Base-by-base conservation (phyloP, 192 early-diverging fungal species). In the Coemansia erecta region DNA sequence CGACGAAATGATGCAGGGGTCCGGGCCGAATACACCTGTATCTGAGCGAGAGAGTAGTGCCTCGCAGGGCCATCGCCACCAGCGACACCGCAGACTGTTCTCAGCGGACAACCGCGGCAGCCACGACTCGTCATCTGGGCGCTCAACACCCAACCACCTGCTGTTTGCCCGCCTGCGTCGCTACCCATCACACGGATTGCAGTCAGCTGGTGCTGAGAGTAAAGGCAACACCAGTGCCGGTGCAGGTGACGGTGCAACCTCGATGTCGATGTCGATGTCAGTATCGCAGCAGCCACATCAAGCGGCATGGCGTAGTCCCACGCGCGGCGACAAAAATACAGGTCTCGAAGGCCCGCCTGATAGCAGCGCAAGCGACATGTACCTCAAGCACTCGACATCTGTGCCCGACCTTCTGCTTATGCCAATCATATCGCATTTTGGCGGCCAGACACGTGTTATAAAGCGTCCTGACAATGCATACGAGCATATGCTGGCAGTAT, bases 121-220 rank as follows among this genome's bases (percentile, higher is more conserved):
- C 28, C 28, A 70, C 1, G 73, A 63, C 11, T 69, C 60, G 1
- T 70, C 66, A 3, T 76, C 73, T 0, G 73, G 73, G 3, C 60
- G 54, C n/a, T 76, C 73, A 10, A 70, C 73, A 10, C 63, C 73
- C 21, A 59, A 45, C 15, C 54, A 58, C 17, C 26, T 57, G 19
- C 37, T 64, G 10, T 75, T 69, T 24, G 50, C 73, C 17, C 45
- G 49, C 21, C 31, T 64, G 13, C 66, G 35, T 15, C 55, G 21
- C 50, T 44, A 59, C 17, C 44, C 46, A 17, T 63, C 68, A 2
- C 44, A 47, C 12, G 64, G 61, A 15, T 23, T 50, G 17, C 33
- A 24, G 40, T 61, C 60, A 12, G 21, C 17, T 22, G 47, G 47
- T 22, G 9, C 18, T 11, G 18, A 48, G 9, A 17, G 21, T 3